These are phyloP conservation scores for Triangularia verruculosa DNA, from an alignment of 2,329 filamentous ascomycete species.

Conservation along the genomic window DNA sequence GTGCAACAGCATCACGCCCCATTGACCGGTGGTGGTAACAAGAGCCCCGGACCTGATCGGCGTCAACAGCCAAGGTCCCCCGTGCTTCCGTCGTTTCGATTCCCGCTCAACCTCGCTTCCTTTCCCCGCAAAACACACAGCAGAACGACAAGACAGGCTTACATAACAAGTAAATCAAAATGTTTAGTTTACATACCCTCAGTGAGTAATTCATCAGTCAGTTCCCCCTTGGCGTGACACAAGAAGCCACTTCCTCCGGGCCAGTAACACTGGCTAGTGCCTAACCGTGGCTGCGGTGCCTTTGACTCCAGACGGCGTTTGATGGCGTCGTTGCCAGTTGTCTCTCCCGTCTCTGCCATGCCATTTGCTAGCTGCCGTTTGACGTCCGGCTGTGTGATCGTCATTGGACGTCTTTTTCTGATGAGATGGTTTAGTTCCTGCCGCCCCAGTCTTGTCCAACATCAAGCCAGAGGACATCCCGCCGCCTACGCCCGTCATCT, in stretches of 20 bases:
- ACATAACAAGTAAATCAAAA: not conserved
- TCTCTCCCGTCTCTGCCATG: conserved; percentile 5
- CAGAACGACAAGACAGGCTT: not conserved
- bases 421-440: conserved; percentile 22
- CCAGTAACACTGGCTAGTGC: not conserved
- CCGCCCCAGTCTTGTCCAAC: conserved; percentile 21
- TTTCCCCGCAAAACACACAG: not conserved
- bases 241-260: not conserved
- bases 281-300: not conserved
- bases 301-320: not conserved
- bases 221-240: not conserved
- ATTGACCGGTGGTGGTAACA: not conserved
- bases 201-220: conserved; percentile 17
- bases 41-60: conserved; percentile 3
- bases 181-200: conserved; percentile 36
- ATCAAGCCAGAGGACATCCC: conserved; percentile 50
- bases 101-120: conserved; percentile 1
- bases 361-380: not conserved
- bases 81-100: conserved; percentile 33
- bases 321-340: not conserved
- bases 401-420: conserved; percentile 13
- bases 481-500: conserved; percentile 52
- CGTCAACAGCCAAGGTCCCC: conserved; percentile 23
- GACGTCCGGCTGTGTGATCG: conserved; percentile 10
- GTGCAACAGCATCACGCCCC: not conserved